Evolutionary conservation across 2,329 filamentous ascomycete species (phyloP).

Genomic region (Hansfordia pulvinata): DNA sequence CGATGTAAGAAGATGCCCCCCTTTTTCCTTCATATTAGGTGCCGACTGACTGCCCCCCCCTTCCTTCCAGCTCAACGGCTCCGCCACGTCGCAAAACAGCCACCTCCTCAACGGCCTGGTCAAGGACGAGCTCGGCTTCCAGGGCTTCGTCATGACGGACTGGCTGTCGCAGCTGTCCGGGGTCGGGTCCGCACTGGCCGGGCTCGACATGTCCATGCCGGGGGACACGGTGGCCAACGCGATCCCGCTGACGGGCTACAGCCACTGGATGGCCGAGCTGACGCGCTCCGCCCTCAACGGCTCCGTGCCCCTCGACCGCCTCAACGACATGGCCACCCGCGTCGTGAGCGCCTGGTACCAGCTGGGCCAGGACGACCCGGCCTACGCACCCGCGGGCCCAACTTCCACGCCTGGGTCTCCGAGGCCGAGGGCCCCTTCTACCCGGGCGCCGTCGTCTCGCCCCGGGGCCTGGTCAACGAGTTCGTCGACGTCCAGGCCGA

Average conservation of each 20-base stretch:
- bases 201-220: conserved; percentile 51
- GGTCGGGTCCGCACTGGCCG: conserved; percentile 58
- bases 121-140: conserved; percentile 63
- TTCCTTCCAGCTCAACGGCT: conserved; percentile 44
- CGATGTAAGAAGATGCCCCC: conserved; percentile 23
- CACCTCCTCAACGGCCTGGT: conserved; percentile 55
- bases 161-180: conserved; percentile 67
- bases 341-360: conserved; percentile 46
- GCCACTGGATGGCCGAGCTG: conserved; percentile 41
- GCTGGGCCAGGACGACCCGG: conserved; percentile 43
- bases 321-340: conserved; percentile 43
- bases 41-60: conserved; percentile 3
- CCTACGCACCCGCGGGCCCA: conserved; percentile 40
- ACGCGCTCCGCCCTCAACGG: conserved; percentile 41
- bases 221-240: conserved; percentile 36
- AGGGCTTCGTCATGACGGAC: conserved; percentile 58
- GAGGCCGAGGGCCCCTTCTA: conserved; percentile 41
- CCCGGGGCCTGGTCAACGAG: conserved; percentile 51
- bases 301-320: conserved; percentile 36
- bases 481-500: conserved; percentile 49
- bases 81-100: conserved; percentile 53
- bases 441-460: conserved; percentile 43
- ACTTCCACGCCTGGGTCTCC: conserved; percentile 46
- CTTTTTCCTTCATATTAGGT: not conserved
- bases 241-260: conserved; percentile 35